Percentiles rank a stretch among this genome's conserved stretches.
phyloP scores from a whole-genome alignment of 805 yeast species.

The Lachancea waltii region DNA sequence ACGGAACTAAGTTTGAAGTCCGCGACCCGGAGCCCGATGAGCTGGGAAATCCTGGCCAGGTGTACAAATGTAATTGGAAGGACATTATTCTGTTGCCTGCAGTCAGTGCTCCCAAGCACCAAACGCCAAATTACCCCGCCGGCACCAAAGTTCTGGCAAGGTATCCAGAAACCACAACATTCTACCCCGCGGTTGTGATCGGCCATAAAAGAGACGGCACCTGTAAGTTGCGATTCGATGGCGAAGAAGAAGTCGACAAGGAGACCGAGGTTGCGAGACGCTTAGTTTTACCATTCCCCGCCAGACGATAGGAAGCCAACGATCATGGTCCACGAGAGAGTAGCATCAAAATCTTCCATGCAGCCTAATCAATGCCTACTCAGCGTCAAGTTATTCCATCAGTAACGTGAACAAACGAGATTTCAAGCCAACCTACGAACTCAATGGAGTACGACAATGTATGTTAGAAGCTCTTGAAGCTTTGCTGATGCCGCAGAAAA shows the following conservation, averaged over 20 bases:
- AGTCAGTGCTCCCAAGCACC: constrained; percentile 33
- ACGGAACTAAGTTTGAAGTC: constrained; percentile 77
- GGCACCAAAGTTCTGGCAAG: constrained; percentile 84
- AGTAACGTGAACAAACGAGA: background rate
- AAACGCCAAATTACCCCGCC: constrained; percentile 47
- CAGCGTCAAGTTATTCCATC: too few species aligned
- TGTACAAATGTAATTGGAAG: constrained; percentile 74
- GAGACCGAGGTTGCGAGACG: constrained; percentile 89
- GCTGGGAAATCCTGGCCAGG: constrained; percentile 77
- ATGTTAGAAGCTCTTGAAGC: background rate
- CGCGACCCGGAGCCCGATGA: constrained; percentile 98
- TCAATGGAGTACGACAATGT: constrained; percentile 1
- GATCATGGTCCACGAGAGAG: too few species aligned
- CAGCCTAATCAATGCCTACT: too few species aligned
- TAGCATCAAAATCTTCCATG: too few species aligned
- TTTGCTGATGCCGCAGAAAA: background rate
- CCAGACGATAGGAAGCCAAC: constrained; percentile 9
- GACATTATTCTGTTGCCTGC: constrained; percentile 74
- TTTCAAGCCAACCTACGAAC: background rate
- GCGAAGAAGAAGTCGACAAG: constrained; percentile 93
- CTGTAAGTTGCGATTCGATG: constrained; percentile 81
- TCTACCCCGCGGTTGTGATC: constrained; percentile 88
- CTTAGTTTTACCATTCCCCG: constrained; percentile 72
- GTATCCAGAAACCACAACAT: constrained; percentile 96
- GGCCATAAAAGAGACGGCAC: constrained; percentile 68